These are phyloP conservation scores for Kwoniella dejecticola DNA, from an alignment of 768 basidiomycete species.

Conservation along the genomic window DNA sequence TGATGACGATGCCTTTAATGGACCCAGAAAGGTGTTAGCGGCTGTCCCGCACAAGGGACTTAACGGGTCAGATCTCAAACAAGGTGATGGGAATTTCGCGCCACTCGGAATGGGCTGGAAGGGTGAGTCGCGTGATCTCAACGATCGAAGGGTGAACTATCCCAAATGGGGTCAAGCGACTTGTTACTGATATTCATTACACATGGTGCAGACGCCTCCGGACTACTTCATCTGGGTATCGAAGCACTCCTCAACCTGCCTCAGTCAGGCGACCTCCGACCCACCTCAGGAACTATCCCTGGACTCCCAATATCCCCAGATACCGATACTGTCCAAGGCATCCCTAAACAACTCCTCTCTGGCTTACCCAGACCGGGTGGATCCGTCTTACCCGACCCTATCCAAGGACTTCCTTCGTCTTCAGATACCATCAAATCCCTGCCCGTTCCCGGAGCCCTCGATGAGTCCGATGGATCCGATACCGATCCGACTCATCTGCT, in stretches of 20 bases:
- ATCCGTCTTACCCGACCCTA: conserved; percentile 7
- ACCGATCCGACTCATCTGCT: conserved; percentile 6
- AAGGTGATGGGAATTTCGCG: conserved; percentile 17
- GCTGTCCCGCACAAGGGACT: conserved; percentile 12
- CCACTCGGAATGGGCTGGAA: conserved; percentile 23
- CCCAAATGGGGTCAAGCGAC: too few relatives aligned
- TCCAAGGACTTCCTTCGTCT: too few relatives aligned
- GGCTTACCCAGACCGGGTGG: conserved; percentile 13
- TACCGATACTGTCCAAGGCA: background rate
- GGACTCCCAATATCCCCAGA: background rate
- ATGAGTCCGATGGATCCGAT: background rate
- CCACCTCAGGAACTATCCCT: background rate
- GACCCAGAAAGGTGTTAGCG: conserved; percentile 11
- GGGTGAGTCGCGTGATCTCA: too few relatives aligned
- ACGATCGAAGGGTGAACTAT: too few relatives aligned
- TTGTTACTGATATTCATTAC: too few relatives aligned
- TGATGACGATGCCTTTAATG: conserved; percentile 13
- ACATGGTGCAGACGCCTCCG: background rate
- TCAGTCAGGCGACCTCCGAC: too few relatives aligned
- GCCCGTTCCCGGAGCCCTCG: too few relatives aligned
- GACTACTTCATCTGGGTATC: conserved; percentile 13
- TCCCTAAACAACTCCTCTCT: conserved; percentile 12
- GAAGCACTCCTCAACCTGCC: background rate
- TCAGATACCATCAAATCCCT: too few relatives aligned
- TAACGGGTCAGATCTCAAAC: background rate